Evolutionary conservation across 768 basidiomycete species (phyloP), one percentile per base, ranked within the genome.

Genomic region (Suillus tomentosus): DNA sequence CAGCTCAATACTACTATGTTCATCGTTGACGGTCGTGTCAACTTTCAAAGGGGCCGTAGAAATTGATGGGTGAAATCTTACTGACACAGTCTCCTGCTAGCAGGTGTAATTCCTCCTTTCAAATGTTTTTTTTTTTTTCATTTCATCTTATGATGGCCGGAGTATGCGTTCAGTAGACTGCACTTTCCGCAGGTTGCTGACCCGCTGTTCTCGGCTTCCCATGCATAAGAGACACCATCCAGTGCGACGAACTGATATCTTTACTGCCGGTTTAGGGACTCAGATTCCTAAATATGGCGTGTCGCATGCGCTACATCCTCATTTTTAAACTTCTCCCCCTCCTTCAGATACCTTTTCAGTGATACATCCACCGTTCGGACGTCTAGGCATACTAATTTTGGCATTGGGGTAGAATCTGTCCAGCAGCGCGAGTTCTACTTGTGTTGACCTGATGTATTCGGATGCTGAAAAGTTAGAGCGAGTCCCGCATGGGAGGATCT

Each of bases 241-340:
- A 27, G 39, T 27, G 56, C 24, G 5, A 19, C 11, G 24, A 19
- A 19, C 40, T 42, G 24, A 19, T 31, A 10, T 58, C 57, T n/a
- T 42, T 13, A 42, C 24, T 43, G 17, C 27, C 8, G 17, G 39
- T 10, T 42, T 58, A 42, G 24, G 27, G 57, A 31, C 24, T 19
- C 17, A 58, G 17, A 58, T 6, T 19, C 15, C 57, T 42, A 58
- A 42, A 42, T 42, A 42, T 42, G 57, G 57, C 27, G 40, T 3
- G 39, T 42, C 17, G 40, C 57, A 58, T 58, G 57, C 40, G 17
- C 42, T 19, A 19, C 15, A 11, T 42, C 19, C 34, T 36, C 24
- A 31, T 58, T 19, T 57, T 58, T 19, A 58, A n/a, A 42, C 57
- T 42, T 58, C 17, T 43, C 17, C 24, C 27, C 11, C 40, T 58